phyloP scores from a whole-genome alignment of 352 stramenopile genomes.

The Phytophthora fragariae region DNA sequence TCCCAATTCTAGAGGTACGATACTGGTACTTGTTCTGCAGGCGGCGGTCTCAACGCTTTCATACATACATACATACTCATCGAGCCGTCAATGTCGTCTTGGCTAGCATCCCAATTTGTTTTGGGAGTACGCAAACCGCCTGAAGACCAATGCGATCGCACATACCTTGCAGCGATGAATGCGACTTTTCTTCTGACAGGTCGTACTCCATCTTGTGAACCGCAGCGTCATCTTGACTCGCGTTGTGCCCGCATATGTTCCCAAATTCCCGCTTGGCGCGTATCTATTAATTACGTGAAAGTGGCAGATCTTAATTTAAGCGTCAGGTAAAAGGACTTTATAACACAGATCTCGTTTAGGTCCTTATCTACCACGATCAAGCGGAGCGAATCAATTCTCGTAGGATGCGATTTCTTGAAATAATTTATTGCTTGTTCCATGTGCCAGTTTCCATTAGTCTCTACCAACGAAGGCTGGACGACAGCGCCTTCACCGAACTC shows the following conservation, averaged over 20 bases:
- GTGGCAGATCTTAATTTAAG: neutral
- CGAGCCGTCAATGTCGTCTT: neutral
- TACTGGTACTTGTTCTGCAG: neutral
- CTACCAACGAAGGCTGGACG: slow-evolving; percentile 11
- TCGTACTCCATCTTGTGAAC: slow-evolving; percentile 1
- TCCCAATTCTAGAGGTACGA: neutral
- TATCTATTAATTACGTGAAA: slow-evolving; percentile 26
- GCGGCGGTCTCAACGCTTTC: neutral
- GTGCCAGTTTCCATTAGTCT: slow-evolving; percentile 24
- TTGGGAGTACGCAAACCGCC: slow-evolving; percentile 31
- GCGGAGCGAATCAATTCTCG: too few species aligned
- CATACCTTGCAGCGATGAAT: neutral
- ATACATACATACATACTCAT: neutral
- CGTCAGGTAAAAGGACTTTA: neutral
- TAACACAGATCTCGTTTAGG: neutral
- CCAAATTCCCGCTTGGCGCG: neutral
- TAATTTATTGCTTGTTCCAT: slow-evolving; percentile 15
- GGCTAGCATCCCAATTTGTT: slow-evolving; percentile 29
- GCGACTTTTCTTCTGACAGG: neutral
- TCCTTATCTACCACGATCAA: neutral
- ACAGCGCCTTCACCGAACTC: slow-evolving; percentile 6
- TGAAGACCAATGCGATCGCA: neutral
- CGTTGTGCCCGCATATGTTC: neutral
- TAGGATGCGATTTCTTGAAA: neutral
- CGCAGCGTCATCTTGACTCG: neutral